phyloP scores from a whole-genome alignment of 1,139 yeast genomes.

The Yamadazyma membranifaciens region DNA sequence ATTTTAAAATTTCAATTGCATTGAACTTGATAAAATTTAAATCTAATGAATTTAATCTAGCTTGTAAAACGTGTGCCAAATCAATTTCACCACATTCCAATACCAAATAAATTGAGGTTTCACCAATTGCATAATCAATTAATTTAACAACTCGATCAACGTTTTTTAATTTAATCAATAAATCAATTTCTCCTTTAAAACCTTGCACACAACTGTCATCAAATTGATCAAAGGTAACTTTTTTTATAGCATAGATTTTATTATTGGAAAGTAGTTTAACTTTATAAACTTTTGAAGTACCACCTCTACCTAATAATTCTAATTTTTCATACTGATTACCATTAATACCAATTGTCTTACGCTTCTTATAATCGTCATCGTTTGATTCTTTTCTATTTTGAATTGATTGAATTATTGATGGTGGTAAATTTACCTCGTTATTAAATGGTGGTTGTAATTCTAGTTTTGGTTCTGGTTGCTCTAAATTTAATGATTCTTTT shows the following conservation, averaged over 20 bases:
- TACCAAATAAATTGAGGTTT: slow-evolving; percentile 65
- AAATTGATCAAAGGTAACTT: slow-evolving; percentile 77
- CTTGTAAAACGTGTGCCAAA: slow-evolving; percentile 75
- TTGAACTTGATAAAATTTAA: slow-evolving; percentile 78
- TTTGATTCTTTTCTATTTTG: slow-evolving; percentile 12
- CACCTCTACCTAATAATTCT: slow-evolving; percentile 87
- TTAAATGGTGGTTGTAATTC: not conserved
- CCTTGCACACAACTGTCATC: slow-evolving; percentile 73
- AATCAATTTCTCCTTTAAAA: slow-evolving; percentile 86
- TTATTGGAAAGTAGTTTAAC: slow-evolving; percentile 56
- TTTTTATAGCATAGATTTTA: slow-evolving; percentile 74
- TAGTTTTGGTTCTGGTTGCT: not conserved
- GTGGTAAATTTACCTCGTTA: slow-evolving; percentile 9
- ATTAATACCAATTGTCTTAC: slow-evolving; percentile 44
- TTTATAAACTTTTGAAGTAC: slow-evolving; percentile 88
- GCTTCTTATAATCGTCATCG: slow-evolving; percentile 15
- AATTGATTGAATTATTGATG: slow-evolving; percentile 16
- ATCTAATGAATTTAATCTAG: slow-evolving; percentile 56
- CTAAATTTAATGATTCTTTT: not conserved
- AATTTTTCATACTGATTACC: slow-evolving; percentile 67
- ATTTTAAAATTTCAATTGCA: slow-evolving; percentile 74
- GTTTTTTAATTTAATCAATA: slow-evolving; percentile 58
- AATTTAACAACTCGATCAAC: slow-evolving; percentile 77
- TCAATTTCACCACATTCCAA: slow-evolving; percentile 98
- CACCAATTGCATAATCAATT: slow-evolving; percentile 68